Conservation (phyloP, 192 early-diverging fungal genomes). For the Gaertneriomyces semiglobifer region DNA sequence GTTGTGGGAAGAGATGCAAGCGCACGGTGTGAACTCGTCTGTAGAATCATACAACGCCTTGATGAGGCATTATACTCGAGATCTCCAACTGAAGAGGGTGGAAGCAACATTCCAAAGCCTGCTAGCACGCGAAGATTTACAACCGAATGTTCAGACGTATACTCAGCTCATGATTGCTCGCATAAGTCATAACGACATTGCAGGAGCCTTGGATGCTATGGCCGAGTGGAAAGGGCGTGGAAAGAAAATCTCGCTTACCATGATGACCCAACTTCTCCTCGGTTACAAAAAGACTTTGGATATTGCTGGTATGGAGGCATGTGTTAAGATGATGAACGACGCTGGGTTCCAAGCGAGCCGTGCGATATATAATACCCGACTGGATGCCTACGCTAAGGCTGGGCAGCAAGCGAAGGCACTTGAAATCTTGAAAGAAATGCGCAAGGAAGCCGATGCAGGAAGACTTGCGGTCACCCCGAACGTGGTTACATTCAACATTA, state of each 20-base stretch:
- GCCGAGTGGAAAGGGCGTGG: neutral
- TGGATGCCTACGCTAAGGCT: conserved; percentile 23
- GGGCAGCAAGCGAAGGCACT: conserved; percentile 7
- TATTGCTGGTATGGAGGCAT: conserved; percentile 2
- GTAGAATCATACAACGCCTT: conserved; percentile 8
- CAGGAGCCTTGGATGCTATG: neutral
- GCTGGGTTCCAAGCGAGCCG: conserved; percentile 8
- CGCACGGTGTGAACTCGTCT: conserved; percentile 3
- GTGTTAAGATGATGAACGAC: conserved; percentile 2
- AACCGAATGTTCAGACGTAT: conserved; percentile 12
- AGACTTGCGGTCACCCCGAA: conserved; percentile 6
- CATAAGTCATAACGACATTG: neutral
- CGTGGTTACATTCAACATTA: conserved; percentile 33
- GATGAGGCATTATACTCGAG: conserved; percentile 6
- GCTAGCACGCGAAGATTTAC: conserved; percentile 7
- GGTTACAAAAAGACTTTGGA: conserved; percentile 9
- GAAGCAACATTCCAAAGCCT: conserved; percentile 14
- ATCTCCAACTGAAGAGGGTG: conserved; percentile 1
- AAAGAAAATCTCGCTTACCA: neutral
- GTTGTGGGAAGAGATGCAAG: conserved; percentile 13
- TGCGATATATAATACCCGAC: conserved; percentile 22
- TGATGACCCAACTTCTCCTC: conserved; percentile 20
- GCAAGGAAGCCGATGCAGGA: conserved; percentile 11
- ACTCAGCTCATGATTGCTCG: conserved; percentile 23
- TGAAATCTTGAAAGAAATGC: conserved; percentile 16